A percentile compares a stretch with the other conserved stretches of the same genome.
Conservation (phyloP, 2,329 filamentous ascomycete genomes). For the Colletotrichum kahawae region DNA sequence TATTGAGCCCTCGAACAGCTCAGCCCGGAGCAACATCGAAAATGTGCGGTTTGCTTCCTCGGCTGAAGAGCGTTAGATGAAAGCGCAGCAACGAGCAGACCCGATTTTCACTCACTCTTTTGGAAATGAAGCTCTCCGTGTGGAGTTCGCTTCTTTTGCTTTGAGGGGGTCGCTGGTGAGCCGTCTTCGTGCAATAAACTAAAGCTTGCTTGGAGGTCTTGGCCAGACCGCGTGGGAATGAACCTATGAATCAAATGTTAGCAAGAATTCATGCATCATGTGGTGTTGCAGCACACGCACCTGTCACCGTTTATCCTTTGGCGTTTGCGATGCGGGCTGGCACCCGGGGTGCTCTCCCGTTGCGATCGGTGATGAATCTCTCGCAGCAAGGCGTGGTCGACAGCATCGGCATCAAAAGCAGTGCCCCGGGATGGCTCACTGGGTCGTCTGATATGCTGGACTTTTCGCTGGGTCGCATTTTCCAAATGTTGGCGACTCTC, state of each 20-base stretch:
- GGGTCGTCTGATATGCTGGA: slow-evolving; percentile 38
- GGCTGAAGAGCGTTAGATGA: slow-evolving; percentile 48
- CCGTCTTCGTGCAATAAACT: slow-evolving; percentile 90
- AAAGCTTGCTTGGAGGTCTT: slow-evolving; percentile 92
- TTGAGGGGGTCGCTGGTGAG: slow-evolving; percentile 89
- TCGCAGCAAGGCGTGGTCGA: slow-evolving; percentile 56
- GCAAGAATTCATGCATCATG: not conserved
- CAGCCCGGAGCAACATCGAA: slow-evolving; percentile 83
- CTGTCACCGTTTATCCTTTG: slow-evolving; percentile 66
- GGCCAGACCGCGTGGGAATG: slow-evolving; percentile 91
- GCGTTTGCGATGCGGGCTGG: slow-evolving; percentile 63
- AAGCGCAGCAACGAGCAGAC: not conserved
- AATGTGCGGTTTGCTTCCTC: slow-evolving; percentile 96
- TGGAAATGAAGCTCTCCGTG: slow-evolving; percentile 95
- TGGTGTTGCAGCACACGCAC: slow-evolving; percentile 42
- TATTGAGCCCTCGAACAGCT: slow-evolving; percentile 90
- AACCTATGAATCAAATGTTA: slow-evolving; percentile 63
- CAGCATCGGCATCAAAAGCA: slow-evolving; percentile 52
- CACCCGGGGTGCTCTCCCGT: slow-evolving; percentile 56
- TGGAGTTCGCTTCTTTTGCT: slow-evolving; percentile 81
- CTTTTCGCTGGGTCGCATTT: slow-evolving; percentile 33
- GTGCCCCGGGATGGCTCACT: slow-evolving; percentile 40
- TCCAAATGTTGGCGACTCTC: slow-evolving; percentile 47
- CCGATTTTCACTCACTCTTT: slow-evolving; percentile 66
- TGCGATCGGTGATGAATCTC: slow-evolving; percentile 56